phyloP scores from a whole-genome alignment of 2,329 filamentous ascomycete species.

The Penicillium sp. region DNA sequence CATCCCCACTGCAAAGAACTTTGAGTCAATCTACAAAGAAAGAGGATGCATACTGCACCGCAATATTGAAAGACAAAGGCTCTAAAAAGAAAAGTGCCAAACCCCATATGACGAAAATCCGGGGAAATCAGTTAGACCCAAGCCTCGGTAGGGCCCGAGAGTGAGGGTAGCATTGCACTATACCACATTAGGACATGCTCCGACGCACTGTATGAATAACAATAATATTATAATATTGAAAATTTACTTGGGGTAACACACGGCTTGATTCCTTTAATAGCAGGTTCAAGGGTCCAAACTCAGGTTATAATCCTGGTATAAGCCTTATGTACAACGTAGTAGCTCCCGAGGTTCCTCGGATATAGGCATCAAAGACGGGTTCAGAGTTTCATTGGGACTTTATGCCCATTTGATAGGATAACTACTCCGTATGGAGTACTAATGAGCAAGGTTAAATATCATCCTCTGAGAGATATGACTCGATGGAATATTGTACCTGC shows the following conservation, averaged over 20 bases:
- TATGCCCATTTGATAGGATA: not conserved
- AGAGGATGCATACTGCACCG: not conserved
- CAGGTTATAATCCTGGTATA: not conserved
- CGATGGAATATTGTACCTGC: slow-evolving; percentile 5
- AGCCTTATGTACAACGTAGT: not conserved
- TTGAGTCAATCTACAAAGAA: not conserved
- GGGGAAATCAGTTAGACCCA: slow-evolving; percentile 3
- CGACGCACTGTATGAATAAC: not conserved
- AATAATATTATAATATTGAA: not conserved
- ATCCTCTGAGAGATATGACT: not conserved
- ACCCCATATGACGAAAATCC: slow-evolving; percentile 6
- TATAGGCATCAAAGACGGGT: not conserved
- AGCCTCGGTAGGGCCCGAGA: not conserved
- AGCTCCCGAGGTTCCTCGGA: not conserved
- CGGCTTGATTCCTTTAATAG: not conserved
- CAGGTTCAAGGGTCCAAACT: not conserved
- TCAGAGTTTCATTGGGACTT: not conserved
- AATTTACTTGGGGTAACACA: not conserved
- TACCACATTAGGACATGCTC: slow-evolving; percentile 1
- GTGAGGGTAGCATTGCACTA: slow-evolving; percentile 6
- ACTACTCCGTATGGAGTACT: not conserved
- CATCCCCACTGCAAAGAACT: not conserved
- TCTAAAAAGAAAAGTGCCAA: not conserved
- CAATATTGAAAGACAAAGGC: not conserved
- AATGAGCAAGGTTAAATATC: not conserved